Conservation (phyloP, 169 alveolate genomes). For the Eimeria acervulina region DNA sequence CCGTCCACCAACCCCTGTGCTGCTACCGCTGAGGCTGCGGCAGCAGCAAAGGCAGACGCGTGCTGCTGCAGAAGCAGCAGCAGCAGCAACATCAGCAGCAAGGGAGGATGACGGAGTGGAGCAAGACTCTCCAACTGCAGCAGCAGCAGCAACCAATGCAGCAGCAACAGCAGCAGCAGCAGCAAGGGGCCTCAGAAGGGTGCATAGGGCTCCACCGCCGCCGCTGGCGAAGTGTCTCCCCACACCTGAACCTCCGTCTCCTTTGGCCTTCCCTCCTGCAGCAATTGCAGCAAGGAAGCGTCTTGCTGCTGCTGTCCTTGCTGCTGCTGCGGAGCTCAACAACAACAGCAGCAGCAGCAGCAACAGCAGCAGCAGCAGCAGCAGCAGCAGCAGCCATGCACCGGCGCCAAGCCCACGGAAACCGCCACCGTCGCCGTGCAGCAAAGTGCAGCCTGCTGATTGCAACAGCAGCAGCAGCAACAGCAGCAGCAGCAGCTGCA, state of each 20-base stretch:
- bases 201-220: conserved; percentile 34
- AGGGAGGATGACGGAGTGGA: neutral
- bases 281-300: conserved; percentile 46
- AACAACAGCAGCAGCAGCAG: neutral
- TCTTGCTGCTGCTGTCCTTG: conserved; percentile 54
- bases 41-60: neutral
- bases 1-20: neutral
- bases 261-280: conserved; percentile 52
- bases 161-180: conserved; percentile 25
- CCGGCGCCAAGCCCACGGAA: neutral
- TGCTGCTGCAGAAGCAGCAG: neutral
- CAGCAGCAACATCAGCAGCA: neutral
- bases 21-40: neutral
- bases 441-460: neutral
- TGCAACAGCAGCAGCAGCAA: neutral
- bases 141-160: neutral
- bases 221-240: conserved; percentile 28
- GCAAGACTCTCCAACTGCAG: neutral
- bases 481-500: neutral
- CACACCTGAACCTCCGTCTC: conserved; percentile 42
- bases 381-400: neutral
- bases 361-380: neutral
- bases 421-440: neutral
- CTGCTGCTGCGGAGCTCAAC: conserved; percentile 55
- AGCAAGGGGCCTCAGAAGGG: neutral